Conservation (phyloP, 257 asterid genomes). For the Jacaranda mimosifolia region DNA sequence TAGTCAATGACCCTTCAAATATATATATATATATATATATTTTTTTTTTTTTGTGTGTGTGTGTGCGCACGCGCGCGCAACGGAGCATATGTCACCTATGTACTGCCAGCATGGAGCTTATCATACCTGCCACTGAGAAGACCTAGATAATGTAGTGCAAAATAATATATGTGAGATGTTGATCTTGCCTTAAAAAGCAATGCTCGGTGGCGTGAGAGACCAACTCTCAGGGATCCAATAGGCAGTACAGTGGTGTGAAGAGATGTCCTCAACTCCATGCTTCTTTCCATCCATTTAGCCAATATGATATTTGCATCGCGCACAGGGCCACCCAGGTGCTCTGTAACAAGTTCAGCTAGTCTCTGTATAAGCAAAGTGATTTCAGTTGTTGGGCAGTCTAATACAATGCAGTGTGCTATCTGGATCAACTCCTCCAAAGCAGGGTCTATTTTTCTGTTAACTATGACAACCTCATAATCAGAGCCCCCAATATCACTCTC, state of each 20-base stretch:
- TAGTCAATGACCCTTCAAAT: conserved; percentile 20
- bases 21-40: too few species aligned
- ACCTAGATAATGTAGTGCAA: conserved; percentile 14
- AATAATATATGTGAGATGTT: conserved; percentile 18
- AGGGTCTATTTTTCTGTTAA: conserved; percentile 83
- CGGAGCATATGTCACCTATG: conserved; percentile 10
- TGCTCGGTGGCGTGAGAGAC: conserved; percentile 97
- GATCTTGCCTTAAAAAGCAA: conserved; percentile 89
- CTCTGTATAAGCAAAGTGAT: conserved; percentile 73
- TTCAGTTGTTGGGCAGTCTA: conserved; percentile 77
- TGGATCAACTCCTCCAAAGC: conserved; percentile 91
- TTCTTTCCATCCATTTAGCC: conserved; percentile 88
- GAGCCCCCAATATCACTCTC: conserved; percentile 74
- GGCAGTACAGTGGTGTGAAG: conserved; percentile 94
- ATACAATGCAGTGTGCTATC: conserved; percentile 78
- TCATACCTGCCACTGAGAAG: conserved; percentile 19
- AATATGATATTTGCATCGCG: conserved; percentile 80
- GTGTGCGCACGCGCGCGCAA: background rate
- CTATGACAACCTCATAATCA: conserved; percentile 81
- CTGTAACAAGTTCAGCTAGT: conserved; percentile 94
- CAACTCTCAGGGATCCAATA: conserved; percentile 85
- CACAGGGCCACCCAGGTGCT: conserved; percentile 94
- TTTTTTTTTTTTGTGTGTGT: too few species aligned
- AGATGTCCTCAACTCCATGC: conserved; percentile 82
- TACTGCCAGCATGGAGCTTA: conserved; percentile 6